These are phyloP conservation scores for Hordeum marinum DNA, from an alignment of 176 grass and related monocot species.

Conservation along the genomic window DNA sequence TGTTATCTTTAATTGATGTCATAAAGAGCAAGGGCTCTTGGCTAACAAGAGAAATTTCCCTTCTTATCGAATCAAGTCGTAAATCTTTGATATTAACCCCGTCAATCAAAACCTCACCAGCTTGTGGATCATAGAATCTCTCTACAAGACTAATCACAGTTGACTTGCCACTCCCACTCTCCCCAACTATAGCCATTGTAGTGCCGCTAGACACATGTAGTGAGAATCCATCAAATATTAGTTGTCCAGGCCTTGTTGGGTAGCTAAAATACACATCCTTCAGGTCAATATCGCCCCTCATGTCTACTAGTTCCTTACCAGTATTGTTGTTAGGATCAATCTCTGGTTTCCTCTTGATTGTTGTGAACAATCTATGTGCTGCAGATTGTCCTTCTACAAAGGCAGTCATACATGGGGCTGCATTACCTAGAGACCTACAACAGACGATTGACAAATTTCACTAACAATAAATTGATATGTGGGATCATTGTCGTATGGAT, in stretches of 20 bases:
- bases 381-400: constrained; percentile 69
- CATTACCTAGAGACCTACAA: constrained; percentile 66
- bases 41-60: constrained; percentile 72
- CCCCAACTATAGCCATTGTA: constrained; percentile 84
- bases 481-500: neutral
- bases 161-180: constrained; percentile 88
- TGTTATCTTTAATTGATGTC: constrained; percentile 79
- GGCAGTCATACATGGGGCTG: constrained; percentile 60
- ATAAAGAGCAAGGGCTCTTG: constrained; percentile 87
- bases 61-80: constrained; percentile 57
- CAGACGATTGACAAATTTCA: neutral
- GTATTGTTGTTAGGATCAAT: constrained; percentile 56
- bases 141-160: constrained; percentile 68
- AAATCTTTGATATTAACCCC: constrained; percentile 65
- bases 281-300: constrained; percentile 65
- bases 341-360: constrained; percentile 60
- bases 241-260: constrained; percentile 64
- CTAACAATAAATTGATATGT: neutral
- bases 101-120: constrained; percentile 76
- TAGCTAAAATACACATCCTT: constrained; percentile 79
- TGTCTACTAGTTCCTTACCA: constrained; percentile 40
- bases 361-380: constrained; percentile 67
- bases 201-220: constrained; percentile 52
- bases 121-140: constrained; percentile 78
- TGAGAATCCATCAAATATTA: constrained; percentile 80